Evolutionary conservation across 495 filamentous ascomycete species (phyloP).

Genomic region (Sabuloglossum arenarium): DNA sequence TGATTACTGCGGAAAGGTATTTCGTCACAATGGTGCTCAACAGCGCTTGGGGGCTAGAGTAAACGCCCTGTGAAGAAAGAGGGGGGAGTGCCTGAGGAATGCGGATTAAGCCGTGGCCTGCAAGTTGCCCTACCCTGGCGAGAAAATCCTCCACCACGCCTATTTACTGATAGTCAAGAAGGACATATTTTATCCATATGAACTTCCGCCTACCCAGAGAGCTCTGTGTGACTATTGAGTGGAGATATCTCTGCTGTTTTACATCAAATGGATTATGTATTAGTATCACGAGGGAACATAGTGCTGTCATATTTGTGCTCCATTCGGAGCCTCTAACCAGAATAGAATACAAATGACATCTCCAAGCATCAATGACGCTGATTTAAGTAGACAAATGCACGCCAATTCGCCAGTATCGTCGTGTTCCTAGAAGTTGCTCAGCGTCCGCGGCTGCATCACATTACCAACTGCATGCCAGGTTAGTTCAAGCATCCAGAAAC

Average conservation of each 20-base stretch:
- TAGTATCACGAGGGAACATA: neutral
- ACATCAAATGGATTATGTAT: neutral
- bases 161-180: too few species aligned
- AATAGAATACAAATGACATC: neutral
- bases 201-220: neutral
- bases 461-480: constrained; percentile 1
- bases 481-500: neutral
- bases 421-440: neutral
- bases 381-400: neutral
- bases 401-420: neutral
- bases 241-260: neutral
- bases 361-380: neutral
- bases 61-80: neutral
- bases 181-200: too few species aligned
- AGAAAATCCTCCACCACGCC: too few species aligned
- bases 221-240: neutral
- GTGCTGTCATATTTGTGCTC: neutral
- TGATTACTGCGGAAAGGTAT: neutral
- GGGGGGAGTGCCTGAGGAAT: neutral
- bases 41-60: neutral
- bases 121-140: neutral
- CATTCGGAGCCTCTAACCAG: neutral
- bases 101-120: too few species aligned
- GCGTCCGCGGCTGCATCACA: neutral
- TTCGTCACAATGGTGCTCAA: neutral